A percentile compares a stretch with the other conserved stretches of the same genome.
phyloP scores from a whole-genome alignment of 2,329 filamentous ascomycete genomes.

The Purpureocillium takamizusanense region DNA sequence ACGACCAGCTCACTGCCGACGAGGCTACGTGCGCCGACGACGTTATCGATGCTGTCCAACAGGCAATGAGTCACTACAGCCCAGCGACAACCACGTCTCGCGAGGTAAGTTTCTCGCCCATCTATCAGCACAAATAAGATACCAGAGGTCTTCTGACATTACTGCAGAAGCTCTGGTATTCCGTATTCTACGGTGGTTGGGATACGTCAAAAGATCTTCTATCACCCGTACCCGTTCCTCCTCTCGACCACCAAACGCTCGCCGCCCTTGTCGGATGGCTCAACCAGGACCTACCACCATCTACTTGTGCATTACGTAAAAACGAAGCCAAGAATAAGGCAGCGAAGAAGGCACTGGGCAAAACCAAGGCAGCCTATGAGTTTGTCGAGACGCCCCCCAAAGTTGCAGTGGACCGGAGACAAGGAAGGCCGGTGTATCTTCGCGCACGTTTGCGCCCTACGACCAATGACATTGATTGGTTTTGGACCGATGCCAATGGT shows the following conservation, averaged over 20 bases:
- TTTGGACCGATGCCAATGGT: slow-evolving; percentile 3
- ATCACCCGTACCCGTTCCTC: neutral
- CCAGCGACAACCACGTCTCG: neutral
- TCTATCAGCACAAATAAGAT: no score
- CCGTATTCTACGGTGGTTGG: neutral
- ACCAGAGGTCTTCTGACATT: no score
- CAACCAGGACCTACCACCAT: neutral
- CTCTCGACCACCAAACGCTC: neutral
- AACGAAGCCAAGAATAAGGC: neutral
- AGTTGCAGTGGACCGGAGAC: neutral
- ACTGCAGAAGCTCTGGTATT: no score
- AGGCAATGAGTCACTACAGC: neutral
- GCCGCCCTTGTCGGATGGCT: neutral
- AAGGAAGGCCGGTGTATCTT: neutral
- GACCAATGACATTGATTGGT: slow-evolving; percentile 1
- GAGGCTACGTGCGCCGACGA: neutral
- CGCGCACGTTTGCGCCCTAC: neutral
- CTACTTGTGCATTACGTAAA: neutral
- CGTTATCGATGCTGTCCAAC: neutral
- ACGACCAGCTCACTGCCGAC: neutral
- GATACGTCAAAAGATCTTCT: neutral
- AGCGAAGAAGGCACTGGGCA: neutral
- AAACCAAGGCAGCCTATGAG: neutral
- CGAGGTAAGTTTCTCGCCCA: neutral
- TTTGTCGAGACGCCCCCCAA: neutral